Evolutionary conservation across 116 monocot species (phyloP).

Genomic region (Posidonia oceanica): DNA sequence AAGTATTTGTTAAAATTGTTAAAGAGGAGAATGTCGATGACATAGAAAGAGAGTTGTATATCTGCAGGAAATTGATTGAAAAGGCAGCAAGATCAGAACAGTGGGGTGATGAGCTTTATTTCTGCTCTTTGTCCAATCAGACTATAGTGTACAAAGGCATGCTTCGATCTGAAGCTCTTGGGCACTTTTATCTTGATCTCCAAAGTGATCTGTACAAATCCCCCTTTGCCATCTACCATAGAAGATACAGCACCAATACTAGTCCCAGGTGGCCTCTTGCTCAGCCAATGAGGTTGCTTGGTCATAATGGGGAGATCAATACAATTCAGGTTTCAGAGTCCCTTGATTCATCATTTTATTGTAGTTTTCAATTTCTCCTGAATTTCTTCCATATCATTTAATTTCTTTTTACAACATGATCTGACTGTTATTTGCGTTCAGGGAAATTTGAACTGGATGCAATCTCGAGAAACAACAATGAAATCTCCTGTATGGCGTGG

Average conservation of each 20-base stretch:
- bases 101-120: constrained; percentile 86
- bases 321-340: constrained; percentile 72
- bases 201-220: constrained; percentile 72
- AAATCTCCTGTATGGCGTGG: constrained; percentile 95
- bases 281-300: constrained; percentile 97
- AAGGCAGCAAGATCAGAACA: constrained; percentile 38
- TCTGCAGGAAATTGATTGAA: constrained; percentile 85
- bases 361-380: neutral
- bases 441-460: constrained; percentile 99
- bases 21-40: constrained; percentile 82
- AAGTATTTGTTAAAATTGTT: constrained; percentile 74
- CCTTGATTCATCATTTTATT: neutral
- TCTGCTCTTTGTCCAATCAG: constrained; percentile 88
- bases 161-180: constrained; percentile 89
- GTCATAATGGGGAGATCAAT: constrained; percentile 99
- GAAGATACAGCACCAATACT: constrained; percentile 99
- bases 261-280: constrained; percentile 99
- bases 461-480: constrained; percentile 89
- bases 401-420: neutral
- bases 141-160: constrained; percentile 98
- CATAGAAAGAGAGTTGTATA: constrained; percentile 93
- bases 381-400: neutral
- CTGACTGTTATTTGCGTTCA: constrained; percentile 6
- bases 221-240: constrained; percentile 89
- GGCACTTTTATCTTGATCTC: constrained; percentile 85